These are phyloP conservation scores for Apiospora phragmitis DNA, from an alignment of 2,329 filamentous ascomycete genomes.

Conservation along the genomic window DNA sequence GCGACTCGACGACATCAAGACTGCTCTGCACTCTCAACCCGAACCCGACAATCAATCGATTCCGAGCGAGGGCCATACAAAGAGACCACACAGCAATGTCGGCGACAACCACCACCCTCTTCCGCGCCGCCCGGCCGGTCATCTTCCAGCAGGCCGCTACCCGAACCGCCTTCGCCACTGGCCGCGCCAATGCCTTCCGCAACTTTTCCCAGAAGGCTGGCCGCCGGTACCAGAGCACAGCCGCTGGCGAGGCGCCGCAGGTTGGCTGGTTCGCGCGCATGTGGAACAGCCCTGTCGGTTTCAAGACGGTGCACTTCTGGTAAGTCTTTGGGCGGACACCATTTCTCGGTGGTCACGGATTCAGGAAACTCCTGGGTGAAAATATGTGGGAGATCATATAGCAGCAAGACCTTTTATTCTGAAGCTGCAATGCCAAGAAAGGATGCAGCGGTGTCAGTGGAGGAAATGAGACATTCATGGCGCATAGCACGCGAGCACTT, in stretches of 20 bases:
- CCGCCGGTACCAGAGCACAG: conserved; percentile 72
- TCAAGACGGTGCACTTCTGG: conserved; percentile 99
- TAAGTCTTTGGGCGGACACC: conserved; percentile 41
- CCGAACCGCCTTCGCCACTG: conserved; percentile 50
- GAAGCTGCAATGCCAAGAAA: background rate
- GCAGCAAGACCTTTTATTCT: background rate
- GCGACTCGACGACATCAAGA: background rate
- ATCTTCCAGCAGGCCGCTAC: conserved; percentile 54
- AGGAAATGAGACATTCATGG: background rate
- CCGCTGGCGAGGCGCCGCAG: conserved; percentile 42
- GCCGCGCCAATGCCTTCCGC: conserved; percentile 40
- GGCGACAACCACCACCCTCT: conserved; percentile 48
- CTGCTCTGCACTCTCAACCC: background rate
- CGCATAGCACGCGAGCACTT: background rate
- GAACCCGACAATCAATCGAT: conserved; percentile 5
- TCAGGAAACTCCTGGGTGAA: background rate
- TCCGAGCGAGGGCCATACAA: background rate
- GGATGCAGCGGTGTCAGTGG: background rate
- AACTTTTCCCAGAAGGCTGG: conserved; percentile 45
- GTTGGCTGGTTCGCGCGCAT: conserved; percentile 71
- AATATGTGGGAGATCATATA: background rate
- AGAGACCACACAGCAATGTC: conserved; percentile 29
- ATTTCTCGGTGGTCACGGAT: background rate
- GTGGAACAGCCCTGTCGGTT: conserved; percentile 78
- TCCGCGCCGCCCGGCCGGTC: conserved; percentile 55